phyloP scores from a whole-genome alignment of 75 land plant species.

The Picea sitchensis region DNA sequence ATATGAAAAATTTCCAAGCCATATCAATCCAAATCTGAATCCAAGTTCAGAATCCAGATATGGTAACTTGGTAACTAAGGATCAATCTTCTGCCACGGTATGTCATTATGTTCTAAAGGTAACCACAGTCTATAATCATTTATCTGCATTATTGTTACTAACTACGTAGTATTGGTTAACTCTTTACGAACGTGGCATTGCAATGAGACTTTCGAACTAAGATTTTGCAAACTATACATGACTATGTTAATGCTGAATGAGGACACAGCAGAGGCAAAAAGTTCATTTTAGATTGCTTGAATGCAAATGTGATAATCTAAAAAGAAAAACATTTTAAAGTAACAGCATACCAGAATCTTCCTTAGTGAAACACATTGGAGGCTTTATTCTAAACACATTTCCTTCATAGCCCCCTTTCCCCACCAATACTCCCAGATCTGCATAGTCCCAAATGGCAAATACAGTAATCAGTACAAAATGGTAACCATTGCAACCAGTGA shows the following conservation, averaged over 20 bases:
- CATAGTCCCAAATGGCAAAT: neutral
- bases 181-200: neutral
- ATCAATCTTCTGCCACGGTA: neutral
- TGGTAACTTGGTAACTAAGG: too few relatives aligned
- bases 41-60: too few relatives aligned
- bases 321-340: neutral
- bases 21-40: too few relatives aligned
- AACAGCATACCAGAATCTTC: conserved; percentile 80
- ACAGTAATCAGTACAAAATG: neutral
- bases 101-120: neutral
- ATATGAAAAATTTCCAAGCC: too few relatives aligned
- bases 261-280: neutral
- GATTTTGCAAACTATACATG: neutral
- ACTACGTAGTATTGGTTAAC: neutral
- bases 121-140: neutral
- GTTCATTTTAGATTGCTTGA: neutral
- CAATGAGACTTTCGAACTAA: neutral
- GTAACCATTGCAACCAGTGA: neutral
- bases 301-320: neutral
- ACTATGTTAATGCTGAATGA: neutral
- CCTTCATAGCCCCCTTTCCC: conserved; percentile 92
- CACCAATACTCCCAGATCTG: conserved; percentile 84
- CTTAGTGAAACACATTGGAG: conserved; percentile 96
- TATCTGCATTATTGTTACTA: neutral
- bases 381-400: conserved; percentile 95